These are phyloP conservation scores for Thermoascus crustaceus DNA, from an alignment of 2,329 filamentous ascomycete species.

Conservation along the genomic window DNA sequence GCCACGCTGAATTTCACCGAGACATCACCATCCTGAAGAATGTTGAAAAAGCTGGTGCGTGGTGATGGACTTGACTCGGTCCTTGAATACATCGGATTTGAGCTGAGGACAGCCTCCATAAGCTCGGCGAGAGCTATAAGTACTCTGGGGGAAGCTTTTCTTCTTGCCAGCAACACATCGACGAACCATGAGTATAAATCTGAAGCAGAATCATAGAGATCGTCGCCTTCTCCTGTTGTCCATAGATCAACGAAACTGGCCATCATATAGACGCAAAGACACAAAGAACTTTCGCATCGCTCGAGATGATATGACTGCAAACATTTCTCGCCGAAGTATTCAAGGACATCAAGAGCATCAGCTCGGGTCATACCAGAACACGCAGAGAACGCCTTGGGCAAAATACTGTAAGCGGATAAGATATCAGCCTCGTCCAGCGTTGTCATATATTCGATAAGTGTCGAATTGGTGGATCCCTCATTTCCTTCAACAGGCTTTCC, in stretches of 20 bases:
- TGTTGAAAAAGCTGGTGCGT: constrained; percentile 63
- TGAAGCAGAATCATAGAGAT: constrained; percentile 58
- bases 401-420: constrained; percentile 24
- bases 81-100: constrained; percentile 59
- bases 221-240: constrained; percentile 47
- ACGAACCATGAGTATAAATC: constrained; percentile 77
- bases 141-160: constrained; percentile 60
- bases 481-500: constrained; percentile 6
- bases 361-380: constrained; percentile 22
- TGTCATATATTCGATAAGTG: constrained; percentile 29
- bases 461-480: constrained; percentile 3
- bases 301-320: constrained; percentile 53
- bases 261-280: constrained; percentile 60
- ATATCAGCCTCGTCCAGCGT: constrained; percentile 31
- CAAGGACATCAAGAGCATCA: constrained; percentile 39
- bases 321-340: constrained; percentile 40
- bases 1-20: constrained; percentile 69
- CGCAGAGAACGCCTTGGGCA: constrained; percentile 22
- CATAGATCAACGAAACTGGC: constrained; percentile 56
- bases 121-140: constrained; percentile 61
- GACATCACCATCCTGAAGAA: constrained; percentile 60
- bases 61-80: constrained; percentile 52
- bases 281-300: constrained; percentile 65
- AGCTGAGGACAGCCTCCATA: constrained; percentile 60
- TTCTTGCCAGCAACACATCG: constrained; percentile 56